These are phyloP conservation scores for Aspergillus coremiiformis DNA, from an alignment of 495 filamentous ascomycete species.

Conservation along the genomic window DNA sequence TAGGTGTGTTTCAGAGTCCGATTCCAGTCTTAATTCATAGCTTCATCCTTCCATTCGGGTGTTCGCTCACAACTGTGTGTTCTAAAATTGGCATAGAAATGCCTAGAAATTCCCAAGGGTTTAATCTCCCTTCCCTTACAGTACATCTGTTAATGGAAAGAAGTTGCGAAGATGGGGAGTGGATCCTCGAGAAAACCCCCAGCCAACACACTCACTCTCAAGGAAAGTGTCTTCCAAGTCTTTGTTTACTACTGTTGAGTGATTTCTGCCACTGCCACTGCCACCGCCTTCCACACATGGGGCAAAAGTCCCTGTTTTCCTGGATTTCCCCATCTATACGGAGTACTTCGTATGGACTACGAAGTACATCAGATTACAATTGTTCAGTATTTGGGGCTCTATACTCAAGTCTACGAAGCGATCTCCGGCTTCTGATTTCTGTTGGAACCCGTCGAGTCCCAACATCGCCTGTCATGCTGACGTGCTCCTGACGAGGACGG, in stretches of 20 bases:
- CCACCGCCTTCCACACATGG: background rate
- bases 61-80: background rate
- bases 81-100: background rate
- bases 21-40: background rate
- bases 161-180: background rate
- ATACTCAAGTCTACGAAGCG: background rate
- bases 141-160: background rate
- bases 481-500: background rate
- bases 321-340: background rate
- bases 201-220: no score
- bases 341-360: no score
- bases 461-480: slow-evolving; percentile 5
- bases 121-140: no score
- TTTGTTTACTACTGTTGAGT: no score
- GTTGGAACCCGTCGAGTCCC: background rate
- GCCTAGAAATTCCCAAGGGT: no score
- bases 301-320: background rate
- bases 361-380: background rate
- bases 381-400: background rate
- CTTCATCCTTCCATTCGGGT: background rate
- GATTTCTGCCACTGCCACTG: no score
- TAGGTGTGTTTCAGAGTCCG: background rate
- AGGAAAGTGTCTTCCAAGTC: no score
- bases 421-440: no score
- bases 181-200: background rate